Percentiles rank a stretch among this genome's conserved stretches.
These are phyloP conservation scores for Chrysochromulina tobinii DNA, from an alignment of 78 protist species.

Conservation along the genomic window DNA sequence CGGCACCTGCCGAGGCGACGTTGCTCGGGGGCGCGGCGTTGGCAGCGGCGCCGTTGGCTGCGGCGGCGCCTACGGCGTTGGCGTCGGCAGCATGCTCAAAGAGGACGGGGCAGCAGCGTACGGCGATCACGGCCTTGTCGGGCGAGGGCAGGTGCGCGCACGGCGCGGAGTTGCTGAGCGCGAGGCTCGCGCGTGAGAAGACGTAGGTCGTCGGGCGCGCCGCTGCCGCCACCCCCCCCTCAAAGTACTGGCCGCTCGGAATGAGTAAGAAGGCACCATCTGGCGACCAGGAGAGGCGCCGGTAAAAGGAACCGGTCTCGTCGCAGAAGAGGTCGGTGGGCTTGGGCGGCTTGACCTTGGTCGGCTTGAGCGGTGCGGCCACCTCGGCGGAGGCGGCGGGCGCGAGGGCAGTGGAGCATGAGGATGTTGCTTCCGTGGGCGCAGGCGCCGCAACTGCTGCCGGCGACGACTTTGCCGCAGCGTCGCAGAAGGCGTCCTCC, in stretches of 20 bases:
- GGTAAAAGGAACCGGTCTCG: neutral
- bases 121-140: constrained; percentile 9
- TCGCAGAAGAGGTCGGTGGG: neutral
- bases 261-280: constrained; percentile 15
- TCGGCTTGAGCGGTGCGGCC: too few relatives aligned
- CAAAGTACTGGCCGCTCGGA: constrained; percentile 9
- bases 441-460: too few relatives aligned
- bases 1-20: too few relatives aligned
- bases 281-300: constrained; percentile 42
- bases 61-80: neutral
- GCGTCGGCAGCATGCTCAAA: neutral
- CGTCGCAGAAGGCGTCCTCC: too few relatives aligned
- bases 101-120: constrained; percentile 7
- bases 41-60: neutral
- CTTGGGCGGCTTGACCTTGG: too few relatives aligned
- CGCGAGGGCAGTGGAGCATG: too few relatives aligned
- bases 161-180: neutral
- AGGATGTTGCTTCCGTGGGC: too few relatives aligned
- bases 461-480: too few relatives aligned
- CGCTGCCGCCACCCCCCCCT: too few relatives aligned
- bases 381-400: too few relatives aligned
- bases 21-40: neutral
- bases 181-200: too few relatives aligned
- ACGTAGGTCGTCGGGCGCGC: too few relatives aligned
- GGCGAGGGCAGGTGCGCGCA: constrained; percentile 7